phyloP scores from a whole-genome alignment of 495 filamentous ascomycete species.

The Massariosphaeria phaeospora region DNA sequence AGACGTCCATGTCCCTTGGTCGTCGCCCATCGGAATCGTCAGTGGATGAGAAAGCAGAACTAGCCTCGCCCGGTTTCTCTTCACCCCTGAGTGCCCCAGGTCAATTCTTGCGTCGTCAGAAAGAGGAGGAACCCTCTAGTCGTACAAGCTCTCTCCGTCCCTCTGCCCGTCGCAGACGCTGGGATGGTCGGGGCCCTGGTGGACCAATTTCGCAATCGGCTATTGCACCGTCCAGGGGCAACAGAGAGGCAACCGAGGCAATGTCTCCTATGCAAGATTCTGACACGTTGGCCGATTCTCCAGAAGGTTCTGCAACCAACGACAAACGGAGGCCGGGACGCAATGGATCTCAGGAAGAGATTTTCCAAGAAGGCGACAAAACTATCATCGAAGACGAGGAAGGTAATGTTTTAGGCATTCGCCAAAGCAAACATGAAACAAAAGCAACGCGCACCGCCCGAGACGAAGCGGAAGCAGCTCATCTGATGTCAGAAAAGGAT shows the following conservation, averaged over 20 bases:
- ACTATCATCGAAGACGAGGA: constrained; percentile 82
- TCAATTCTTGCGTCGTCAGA: constrained; percentile 75
- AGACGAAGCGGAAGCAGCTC: constrained; percentile 55
- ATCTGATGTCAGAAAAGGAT: constrained; percentile 47
- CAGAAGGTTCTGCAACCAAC: constrained; percentile 33
- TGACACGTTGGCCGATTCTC: constrained; percentile 38
- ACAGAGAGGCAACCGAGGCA: constrained; percentile 29
- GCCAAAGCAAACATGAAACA: constrained; percentile 28
- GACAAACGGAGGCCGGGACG: constrained; percentile 19
- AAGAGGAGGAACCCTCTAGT: constrained; percentile 65
- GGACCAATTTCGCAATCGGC: constrained; percentile 89
- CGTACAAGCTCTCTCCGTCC: constrained; percentile 58
- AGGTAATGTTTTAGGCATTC: constrained; percentile 69
- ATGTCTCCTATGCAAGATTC: constrained; percentile 35
- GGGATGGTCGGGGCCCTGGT: constrained; percentile 71
- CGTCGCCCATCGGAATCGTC: constrained; percentile 56
- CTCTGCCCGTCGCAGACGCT: constrained; percentile 61
- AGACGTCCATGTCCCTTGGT: constrained; percentile 75
- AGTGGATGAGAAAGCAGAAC: constrained; percentile 57
- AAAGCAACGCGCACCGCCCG: constrained; percentile 45
- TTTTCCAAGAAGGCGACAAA: constrained; percentile 76
- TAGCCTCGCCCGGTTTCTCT: constrained; percentile 66
- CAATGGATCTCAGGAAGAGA: constrained; percentile 35
- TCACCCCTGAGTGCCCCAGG: constrained; percentile 70
- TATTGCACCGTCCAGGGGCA: constrained; percentile 66